A percentile compares a stretch with the other conserved stretches of the same genome.
These are phyloP conservation scores for Colletotrichum sp. DNA, from an alignment of 2,329 filamentous ascomycete genomes.

Conservation along the genomic window DNA sequence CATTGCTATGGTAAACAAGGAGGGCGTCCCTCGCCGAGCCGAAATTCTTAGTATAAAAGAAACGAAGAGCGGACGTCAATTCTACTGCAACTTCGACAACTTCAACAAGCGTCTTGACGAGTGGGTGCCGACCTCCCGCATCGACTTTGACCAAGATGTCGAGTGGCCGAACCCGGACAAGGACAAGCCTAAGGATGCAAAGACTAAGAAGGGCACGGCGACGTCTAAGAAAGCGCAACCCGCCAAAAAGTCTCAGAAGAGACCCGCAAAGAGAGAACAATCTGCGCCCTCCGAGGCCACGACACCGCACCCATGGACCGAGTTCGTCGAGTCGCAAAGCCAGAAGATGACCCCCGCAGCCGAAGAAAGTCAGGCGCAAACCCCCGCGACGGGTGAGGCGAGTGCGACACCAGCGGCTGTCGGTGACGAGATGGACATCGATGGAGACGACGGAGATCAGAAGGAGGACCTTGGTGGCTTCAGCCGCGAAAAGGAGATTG, in stretches of 20 bases:
- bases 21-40: constrained; percentile 86
- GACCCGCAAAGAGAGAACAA: constrained; percentile 60
- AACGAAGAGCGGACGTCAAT: constrained; percentile 85
- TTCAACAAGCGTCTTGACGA: constrained; percentile 90
- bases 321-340: constrained; percentile 54
- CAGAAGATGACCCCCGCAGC: constrained; percentile 48
- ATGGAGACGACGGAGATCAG: constrained; percentile 51
- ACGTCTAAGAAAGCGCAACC: constrained; percentile 58
- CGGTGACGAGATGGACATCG: constrained; percentile 59
- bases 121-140: constrained; percentile 84
- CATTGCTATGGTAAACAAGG: constrained; percentile 68
- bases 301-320: constrained; percentile 60
- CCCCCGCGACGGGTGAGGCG: constrained; percentile 46
- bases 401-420: constrained; percentile 48
- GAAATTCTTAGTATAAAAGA: constrained; percentile 96
- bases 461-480: constrained; percentile 60
- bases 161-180: constrained; percentile 97
- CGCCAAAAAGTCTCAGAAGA: constrained; percentile 65
- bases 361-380: constrained; percentile 51
- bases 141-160: constrained; percentile 88
- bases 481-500: constrained; percentile 89
- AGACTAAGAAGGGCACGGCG: constrained; percentile 73
- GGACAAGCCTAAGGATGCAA: constrained; percentile 74
- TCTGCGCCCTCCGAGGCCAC: constrained; percentile 58
- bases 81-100: constrained; percentile 97